Conservation (phyloP, 768 basidiomycete species). For the Fomitopsis pulvina region DNA sequence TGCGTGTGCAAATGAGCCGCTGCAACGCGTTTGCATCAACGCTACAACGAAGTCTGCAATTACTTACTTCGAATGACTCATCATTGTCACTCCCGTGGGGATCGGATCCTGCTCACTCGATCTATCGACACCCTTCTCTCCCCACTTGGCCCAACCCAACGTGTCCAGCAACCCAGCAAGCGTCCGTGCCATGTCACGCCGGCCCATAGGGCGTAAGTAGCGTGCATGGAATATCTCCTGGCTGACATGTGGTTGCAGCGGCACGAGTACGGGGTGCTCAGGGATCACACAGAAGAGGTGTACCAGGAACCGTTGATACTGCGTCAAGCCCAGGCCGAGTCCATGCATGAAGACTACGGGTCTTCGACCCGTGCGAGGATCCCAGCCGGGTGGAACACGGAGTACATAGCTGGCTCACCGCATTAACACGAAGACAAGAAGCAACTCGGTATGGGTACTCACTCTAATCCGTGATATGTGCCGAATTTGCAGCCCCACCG, state of each 20-base stretch:
- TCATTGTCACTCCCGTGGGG: slow-evolving; percentile 56
- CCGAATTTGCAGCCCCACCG: slow-evolving; percentile 38
- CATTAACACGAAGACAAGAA: not conserved
- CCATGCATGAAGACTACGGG: slow-evolving; percentile 87
- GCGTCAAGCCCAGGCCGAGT: slow-evolving; percentile 74
- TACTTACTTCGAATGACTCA: slow-evolving; percentile 88
- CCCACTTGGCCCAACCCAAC: slow-evolving; percentile 55
- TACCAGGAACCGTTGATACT: slow-evolving; percentile 57
- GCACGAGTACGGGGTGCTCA: slow-evolving; percentile 70
- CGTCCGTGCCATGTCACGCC: slow-evolving; percentile 48
- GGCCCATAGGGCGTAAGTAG: slow-evolving; percentile 66
- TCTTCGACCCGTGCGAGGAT: slow-evolving; percentile 44
- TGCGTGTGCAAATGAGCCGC: slow-evolving; percentile 78
- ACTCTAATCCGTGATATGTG: slow-evolving; percentile 66
- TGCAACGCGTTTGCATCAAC: slow-evolving; percentile 17
- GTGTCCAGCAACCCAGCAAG: slow-evolving; percentile 51
- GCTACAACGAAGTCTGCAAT: not conserved
- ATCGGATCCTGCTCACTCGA: not conserved
- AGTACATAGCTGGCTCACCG: slow-evolving; percentile 55
- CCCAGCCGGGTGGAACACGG: slow-evolving; percentile 64
- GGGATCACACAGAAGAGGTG: slow-evolving; percentile 49
- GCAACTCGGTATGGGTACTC: slow-evolving; percentile 15
- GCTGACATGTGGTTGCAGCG: slow-evolving; percentile 80
- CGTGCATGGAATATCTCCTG: slow-evolving; percentile 76
- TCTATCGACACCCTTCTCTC: slow-evolving; percentile 8